Evolutionary conservation across 176 grass and related monocot genomes (phyloP).

Genomic region (Hyparrhenia diplandra): DNA sequence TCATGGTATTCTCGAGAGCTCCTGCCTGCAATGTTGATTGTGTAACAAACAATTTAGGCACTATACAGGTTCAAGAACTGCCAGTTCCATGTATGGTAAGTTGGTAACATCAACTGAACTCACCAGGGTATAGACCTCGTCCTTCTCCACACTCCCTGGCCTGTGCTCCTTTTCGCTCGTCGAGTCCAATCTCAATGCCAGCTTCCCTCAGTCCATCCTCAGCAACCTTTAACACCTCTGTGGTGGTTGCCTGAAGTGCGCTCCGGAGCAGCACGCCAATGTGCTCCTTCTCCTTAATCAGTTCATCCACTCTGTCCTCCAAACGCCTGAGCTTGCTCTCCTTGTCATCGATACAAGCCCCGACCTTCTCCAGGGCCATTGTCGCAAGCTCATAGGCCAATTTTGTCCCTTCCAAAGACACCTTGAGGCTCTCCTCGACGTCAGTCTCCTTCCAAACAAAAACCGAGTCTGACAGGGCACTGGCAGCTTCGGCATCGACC

Average conservation of each 20-base stretch:
- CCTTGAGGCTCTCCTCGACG: slow-evolving; percentile 73
- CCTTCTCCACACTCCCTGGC: slow-evolving; percentile 43
- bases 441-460: slow-evolving; percentile 78
- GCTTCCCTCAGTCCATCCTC: slow-evolving; percentile 84
- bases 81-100: not conserved
- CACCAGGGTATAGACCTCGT: slow-evolving; percentile 90
- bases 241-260: slow-evolving; percentile 61
- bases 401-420: slow-evolving; percentile 58
- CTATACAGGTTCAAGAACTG: not conserved
- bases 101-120: not conserved
- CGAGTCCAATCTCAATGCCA: slow-evolving; percentile 69
- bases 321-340: slow-evolving; percentile 34
- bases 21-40: slow-evolving; percentile 57
- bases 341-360: slow-evolving; percentile 39
- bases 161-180: slow-evolving; percentile 33
- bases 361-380: slow-evolving; percentile 56
- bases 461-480: slow-evolving; percentile 26
- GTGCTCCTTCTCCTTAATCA: slow-evolving; percentile 73
- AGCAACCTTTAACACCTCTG: slow-evolving; percentile 70
- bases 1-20: slow-evolving; percentile 85
- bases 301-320: slow-evolving; percentile 51
- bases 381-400: slow-evolving; percentile 53
- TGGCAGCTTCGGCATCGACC: slow-evolving; percentile 32
- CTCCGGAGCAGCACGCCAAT: slow-evolving; percentile 81
- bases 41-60: slow-evolving; percentile 1